Base-by-base conservation (phyloP, 1,284 basidiomycete species). In the Microbotryum intermedium region DNA sequence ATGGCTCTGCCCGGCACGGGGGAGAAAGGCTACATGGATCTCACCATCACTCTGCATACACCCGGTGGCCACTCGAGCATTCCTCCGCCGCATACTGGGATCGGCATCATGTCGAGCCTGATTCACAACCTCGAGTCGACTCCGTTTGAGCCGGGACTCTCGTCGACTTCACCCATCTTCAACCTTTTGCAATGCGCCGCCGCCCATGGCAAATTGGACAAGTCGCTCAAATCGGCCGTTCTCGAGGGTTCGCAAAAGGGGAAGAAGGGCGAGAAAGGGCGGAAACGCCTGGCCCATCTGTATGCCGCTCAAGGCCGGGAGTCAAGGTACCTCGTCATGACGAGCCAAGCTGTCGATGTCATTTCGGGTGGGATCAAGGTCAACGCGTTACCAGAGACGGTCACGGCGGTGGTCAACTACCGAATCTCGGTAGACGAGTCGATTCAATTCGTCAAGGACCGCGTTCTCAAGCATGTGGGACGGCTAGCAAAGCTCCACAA, bases 301-400 rank as follows among this genome's bases (percentile, higher is more conserved):
- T 43, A 45, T 20, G 55, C 50, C 0, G 25, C 16, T 18, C 30
- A 53, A 9, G 55, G 59, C 10, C 16, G 20, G 16, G 46, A 28
- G 6, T 42, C 52, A 46, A 26, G 55, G 4, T 61, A 57, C 47
- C 43, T 57, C 18, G 59, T 61, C 1, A 23, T 20, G 47, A 61
- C 59, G 11, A 44, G 84, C 0, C 84, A 86, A 70, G 85, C 86
- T 1, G 78, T 83, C 43, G 84, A 85, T 67, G 72, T 87, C 11
- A 79, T 86, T 48, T 69, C 75, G 8, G 85, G 84, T 6, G 85
- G 85, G 25, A 50, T 57, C 39, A 60, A 64, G 29, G 54, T 61
- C 44, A 61, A 61, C 21, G 57, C 59, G 6, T 34, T 60, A 9
- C 62, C 60, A 18, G 62, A 73, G 21, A 43, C 43, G 4, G 52